These are phyloP conservation scores for Nothophoma quercina DNA, from an alignment of 2,329 filamentous ascomycete genomes.

Conservation along the genomic window DNA sequence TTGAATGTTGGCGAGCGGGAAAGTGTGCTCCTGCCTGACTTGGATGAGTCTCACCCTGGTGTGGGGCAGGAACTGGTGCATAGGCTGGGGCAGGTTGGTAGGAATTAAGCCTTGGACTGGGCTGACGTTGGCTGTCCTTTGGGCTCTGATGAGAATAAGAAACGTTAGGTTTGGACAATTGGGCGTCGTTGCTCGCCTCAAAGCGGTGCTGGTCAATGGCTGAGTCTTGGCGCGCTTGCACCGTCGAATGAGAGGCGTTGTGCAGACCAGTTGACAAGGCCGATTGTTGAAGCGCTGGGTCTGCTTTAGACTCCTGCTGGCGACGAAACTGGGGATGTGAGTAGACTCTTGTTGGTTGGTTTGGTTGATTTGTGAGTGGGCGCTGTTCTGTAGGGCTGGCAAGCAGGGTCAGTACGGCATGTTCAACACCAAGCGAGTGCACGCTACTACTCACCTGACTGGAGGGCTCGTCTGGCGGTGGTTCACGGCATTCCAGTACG, in stretches of 20 bases:
- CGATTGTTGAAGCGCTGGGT: constrained; percentile 15
- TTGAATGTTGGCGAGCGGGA: constrained; percentile 14
- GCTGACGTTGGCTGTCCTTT: constrained; percentile 7
- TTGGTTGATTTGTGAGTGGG: neutral
- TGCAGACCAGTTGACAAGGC: constrained; percentile 15
- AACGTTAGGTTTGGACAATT: constrained; percentile 21
- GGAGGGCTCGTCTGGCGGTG: constrained; percentile 19
- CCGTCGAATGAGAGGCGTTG: constrained; percentile 14
- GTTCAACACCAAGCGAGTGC: neutral
- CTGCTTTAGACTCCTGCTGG: constrained; percentile 7
- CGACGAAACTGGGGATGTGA: constrained; percentile 11
- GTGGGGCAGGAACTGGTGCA: constrained; percentile 7
- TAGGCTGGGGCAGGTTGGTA: constrained; percentile 11
- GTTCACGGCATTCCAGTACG: constrained; percentile 23
- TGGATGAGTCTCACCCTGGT: constrained; percentile 8
- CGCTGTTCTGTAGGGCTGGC: constrained; percentile 15
- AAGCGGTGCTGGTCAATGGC: constrained; percentile 27
- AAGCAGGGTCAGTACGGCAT: constrained; percentile 4
- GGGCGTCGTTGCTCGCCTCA: constrained; percentile 24
- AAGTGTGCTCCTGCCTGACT: constrained; percentile 8
- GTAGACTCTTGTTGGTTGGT: neutral
- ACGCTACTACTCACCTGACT: constrained; percentile 14
- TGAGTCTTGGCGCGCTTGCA: constrained; percentile 32
- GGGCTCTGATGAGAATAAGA: constrained; percentile 24
- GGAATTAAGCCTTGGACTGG: constrained; percentile 10